Base-by-base conservation (phyloP, 352 stramenopile species). In the Phytophthora europaea region DNA sequence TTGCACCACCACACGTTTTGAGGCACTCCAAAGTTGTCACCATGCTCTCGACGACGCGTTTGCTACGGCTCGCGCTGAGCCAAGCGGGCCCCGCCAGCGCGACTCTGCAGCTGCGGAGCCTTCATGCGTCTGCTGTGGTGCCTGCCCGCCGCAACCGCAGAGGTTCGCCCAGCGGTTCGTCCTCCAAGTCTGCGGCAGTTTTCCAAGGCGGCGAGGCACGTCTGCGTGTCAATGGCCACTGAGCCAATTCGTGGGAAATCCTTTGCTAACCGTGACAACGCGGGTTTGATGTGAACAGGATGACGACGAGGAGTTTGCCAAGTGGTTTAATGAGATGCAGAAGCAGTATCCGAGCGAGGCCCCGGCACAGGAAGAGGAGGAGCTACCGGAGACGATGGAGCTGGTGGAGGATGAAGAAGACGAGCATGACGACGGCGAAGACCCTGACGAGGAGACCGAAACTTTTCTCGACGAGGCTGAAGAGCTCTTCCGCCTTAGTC, bases 401-500 rank as follows among this genome's bases (percentile, higher is more conserved):
- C 40, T 79, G 40, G 51, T 67, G 26, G 65, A 76, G 23, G 66
- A 75, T 20, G 38, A 45, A 16, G 73, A 79, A 53, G 70, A 82
- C 2, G 67, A 83, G 43, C 52, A 82, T 12, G 77, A 84, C 16
- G 78, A 82, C 4, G 79, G 73, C n/a, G 72, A 79, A 4, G 73
- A 82, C 4, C 40, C 76, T 1, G 85, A 95, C 47, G 67, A 87
- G 33, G 86, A 93, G 70, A 88, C 76, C 0, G 65, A 92, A 38
- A 77, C 89, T 69, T 93, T 95, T 54, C 57, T 95, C 38, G 81
- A 89, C 38, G 86, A 89, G 58, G 85, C 91, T 2, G 87, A 95
- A 48, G 81, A 94, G 31, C 70, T 95, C 10, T 92, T 95, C 38
- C 58, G 65, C 22, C 63, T 95, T 18, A 85, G 73, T 9, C 82